Evolutionary conservation across 805 yeast species (phyloP), one percentile per base, ranked within the genome.

Genomic region (Starmerella kuoi): DNA sequence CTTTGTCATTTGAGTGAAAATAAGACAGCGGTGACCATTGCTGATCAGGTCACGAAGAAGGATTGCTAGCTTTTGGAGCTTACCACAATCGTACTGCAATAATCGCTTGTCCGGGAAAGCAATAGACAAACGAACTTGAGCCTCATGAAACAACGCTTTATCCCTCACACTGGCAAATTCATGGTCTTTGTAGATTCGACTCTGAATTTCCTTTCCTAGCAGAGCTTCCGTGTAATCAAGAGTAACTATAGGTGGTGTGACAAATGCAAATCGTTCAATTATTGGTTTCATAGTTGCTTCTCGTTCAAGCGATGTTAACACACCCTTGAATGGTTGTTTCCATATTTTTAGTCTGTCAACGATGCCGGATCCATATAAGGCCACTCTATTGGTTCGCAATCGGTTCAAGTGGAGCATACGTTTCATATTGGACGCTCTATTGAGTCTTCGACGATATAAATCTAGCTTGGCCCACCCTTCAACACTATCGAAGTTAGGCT

Each of bases 1-100:
- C 57, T 83, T 83, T 2, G 98, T 88, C 99, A 91, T 91, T 58
- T 91, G 99, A 0, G 99, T 91, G 65, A 91, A 91, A 44, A 91
- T 88, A 47, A 91, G 69, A 0, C 94, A 96, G 48, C 98, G 70
- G 58, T 91, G 99, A 0, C 97, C 97, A 35, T 76, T 76, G 27
- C 80, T 78, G 39, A 81, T 79, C 48, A 93, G 66, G 21, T 84
- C 79, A 44, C 79, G 83, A 41, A 91, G 62, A 35, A 91, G 63
- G 3, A 65, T 61, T 0, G 96, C 88, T 38, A 91, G 63, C 53
- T 78, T 80, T 58, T 91, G 99, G 28, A 91, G 67, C 61, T 91
- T 91, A 45, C 99, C 99, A 67, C 98, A 91, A 60, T 91, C 99
- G 59, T 81, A 91, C 58, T 91, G 94, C 42, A 91, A 62, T 45